A percentile compares a stretch with the other conserved stretches of the same genome.
These are phyloP conservation scores for Suillus clintonianus DNA, from an alignment of 768 basidiomycete genomes.

Conservation along the genomic window DNA sequence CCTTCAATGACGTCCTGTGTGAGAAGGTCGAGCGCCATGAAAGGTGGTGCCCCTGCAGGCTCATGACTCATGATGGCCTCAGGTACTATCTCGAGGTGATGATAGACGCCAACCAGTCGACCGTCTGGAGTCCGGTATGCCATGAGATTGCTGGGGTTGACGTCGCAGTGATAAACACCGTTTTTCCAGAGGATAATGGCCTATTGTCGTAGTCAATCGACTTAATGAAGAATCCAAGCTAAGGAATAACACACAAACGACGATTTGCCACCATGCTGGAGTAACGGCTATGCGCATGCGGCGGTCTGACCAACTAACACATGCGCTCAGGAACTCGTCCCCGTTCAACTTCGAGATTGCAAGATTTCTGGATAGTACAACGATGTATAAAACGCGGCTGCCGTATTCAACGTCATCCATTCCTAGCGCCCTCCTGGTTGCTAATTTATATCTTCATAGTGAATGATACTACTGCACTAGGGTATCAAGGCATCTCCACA, in stretches of 20 bases:
- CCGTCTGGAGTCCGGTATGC: neutral
- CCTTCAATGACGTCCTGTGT: no score
- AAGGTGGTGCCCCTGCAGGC: conserved; percentile 12
- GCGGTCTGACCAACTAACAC: no score
- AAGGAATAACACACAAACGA: neutral
- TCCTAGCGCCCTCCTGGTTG: neutral
- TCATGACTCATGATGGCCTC: neutral
- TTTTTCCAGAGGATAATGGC: conserved; percentile 6
- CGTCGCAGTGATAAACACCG: conserved; percentile 2
- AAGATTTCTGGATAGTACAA: neutral
- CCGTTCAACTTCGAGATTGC: neutral
- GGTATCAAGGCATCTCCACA: no score
- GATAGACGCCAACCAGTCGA: conserved; percentile 6
- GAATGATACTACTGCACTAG: no score
- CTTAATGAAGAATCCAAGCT: no score
- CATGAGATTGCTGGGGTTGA: conserved; percentile 13
- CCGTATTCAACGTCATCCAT: neutral
- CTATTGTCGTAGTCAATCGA: neutral
- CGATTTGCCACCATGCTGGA: conserved; percentile 7
- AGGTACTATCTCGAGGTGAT: neutral
- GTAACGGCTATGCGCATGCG: no score
- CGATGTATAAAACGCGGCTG: no score
- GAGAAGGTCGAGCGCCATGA: no score
- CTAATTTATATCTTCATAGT: neutral
- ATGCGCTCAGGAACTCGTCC: neutral